Base-by-base conservation (phyloP, 495 filamentous ascomycete genomes). In the Bryoglossum gracile region DNA sequence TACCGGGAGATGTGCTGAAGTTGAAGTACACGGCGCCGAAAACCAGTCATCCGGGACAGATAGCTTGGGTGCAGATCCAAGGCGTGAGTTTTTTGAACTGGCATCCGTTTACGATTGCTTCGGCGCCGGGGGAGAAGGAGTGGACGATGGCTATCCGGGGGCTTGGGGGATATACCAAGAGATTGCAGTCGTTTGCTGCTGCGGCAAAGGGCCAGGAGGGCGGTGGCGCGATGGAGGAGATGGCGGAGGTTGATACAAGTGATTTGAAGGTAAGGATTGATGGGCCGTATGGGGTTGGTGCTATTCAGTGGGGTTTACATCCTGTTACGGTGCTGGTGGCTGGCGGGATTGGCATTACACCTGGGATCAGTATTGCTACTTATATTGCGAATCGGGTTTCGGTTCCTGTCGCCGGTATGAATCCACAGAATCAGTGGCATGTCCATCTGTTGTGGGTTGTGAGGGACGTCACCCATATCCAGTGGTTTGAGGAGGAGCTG, bases 21-120 rank as follows among this genome's bases (percentile, higher is more conserved):
- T 39, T 59, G n/a, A 48, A 30, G 23, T 16, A 55, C 2, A 16
- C 41, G 16, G 52, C 52, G 2, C 13, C 48, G 2, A 8, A 26
- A 16, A 17, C 9, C 4, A 14, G 2, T 3, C 17, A 42, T 8
- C 51, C 56, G 4, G 52, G 52, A 3, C 52, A 55, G 41, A 55
- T 59, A 3, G 56, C 47, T 26, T 59, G 52, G 51, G 44, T 55
- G 18, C 56, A 59, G 32, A 43, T 59, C 25, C 56, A 41, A 6
- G 34, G 46, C 22, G 21, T 59, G 1, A 46, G 37, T 2, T 37
- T 16, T 3, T 36, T 55, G 17, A 55, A 54, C 30, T 59, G 56
- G 56, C 56, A 59, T 48, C 56, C 56, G 4, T 59, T 59, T 22
- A 51, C 56, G 3, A 52, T 59, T 16, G 56, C 56, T 5, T 50